A percentile compares a stretch with the other conserved stretches of the same genome.
Evolutionary conservation across 345 rosid genomes (phyloP).

Genomic region (Alliaria petiolata): DNA sequence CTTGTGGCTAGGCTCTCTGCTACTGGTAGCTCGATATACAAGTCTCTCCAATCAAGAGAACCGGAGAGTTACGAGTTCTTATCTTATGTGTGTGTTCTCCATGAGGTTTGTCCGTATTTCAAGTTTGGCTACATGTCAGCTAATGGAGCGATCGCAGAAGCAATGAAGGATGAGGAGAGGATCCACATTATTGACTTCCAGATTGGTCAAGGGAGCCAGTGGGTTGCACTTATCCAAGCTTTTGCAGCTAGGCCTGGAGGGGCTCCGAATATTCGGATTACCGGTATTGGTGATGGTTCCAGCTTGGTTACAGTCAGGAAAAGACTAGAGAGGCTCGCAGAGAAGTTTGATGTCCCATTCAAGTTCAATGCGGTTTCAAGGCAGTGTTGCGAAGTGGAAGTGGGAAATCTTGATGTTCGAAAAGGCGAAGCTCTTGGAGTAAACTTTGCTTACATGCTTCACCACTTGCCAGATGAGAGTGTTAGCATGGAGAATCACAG

Average conservation of each 20-base stretch:
- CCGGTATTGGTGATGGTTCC: conserved; percentile 70
- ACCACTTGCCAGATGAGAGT: conserved; percentile 87
- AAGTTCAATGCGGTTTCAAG: conserved; percentile 63
- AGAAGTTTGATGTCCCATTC: conserved; percentile 62
- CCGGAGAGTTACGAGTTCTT: conserved; percentile 68
- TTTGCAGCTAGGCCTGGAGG: conserved; percentile 93
- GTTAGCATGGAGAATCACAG: conserved; percentile 76
- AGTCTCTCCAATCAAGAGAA: conserved; percentile 61
- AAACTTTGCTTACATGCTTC: conserved; percentile 82
- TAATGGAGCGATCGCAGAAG: conserved; percentile 94
- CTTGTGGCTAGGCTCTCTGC: conserved; percentile 43
- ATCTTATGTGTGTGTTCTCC: conserved; percentile 70
- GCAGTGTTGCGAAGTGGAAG: conserved; percentile 49
- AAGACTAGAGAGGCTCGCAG: conserved; percentile 60
- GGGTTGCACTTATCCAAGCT: conserved; percentile 88
- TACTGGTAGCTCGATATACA: conserved; percentile 58
- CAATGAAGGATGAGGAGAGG: conserved; percentile 77
- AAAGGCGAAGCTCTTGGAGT: conserved; percentile 74
- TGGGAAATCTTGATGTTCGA: conserved; percentile 40
- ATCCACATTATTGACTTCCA: conserved; percentile 92
- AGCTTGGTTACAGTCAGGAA: conserved; percentile 59
- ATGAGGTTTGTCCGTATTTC: conserved; percentile 90
- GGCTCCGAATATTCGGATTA: conserved; percentile 76
- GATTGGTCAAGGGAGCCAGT: conserved; percentile 86
- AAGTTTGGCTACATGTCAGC: conserved; percentile 97